Evolutionary conservation across 2,329 filamentous ascomycete genomes (phyloP), one percentile per base, ranked within the genome.

Genomic region (Nemania sp.): DNA sequence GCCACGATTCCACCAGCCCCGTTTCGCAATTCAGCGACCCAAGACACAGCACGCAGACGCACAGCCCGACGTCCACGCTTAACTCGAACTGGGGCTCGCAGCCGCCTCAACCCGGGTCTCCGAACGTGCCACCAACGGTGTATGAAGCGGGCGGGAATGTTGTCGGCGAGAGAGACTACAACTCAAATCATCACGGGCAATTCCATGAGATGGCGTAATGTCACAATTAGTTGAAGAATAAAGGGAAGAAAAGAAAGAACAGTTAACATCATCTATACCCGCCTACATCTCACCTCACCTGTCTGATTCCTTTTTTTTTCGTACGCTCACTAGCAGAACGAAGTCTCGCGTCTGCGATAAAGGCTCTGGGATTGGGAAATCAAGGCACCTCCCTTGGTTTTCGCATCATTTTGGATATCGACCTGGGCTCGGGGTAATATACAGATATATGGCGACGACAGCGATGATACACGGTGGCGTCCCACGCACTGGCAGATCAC

Each of bases 151-250:
- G 75, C 21, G 72, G 72, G 1, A 72, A 73, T 17, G 68, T 64
- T 4, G 69, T 74, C 12, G 75, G 77, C 10, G 68, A 64, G 12
- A 50, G 63, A 3, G 69, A 69, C 37, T 69, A 68, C 11, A 71
- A 74, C 50, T 54, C 67, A 21, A 69, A 76, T 47, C 75, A 77
- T 54, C 73, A 65, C 9, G 76, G 77, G 1, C 68, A 79, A 56
- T 75, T 79, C 58, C 76, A 79, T 45, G 78, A 80, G 71, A 61
- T 80, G 66, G 71, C 67, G 12, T 78, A 29, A 55, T 37, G 11
- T 29, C 2, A 47, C 4, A 9, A 32, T 18, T 11, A 39, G 35
- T 39, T 12, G 5, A 18, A 45, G 21, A 10, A 21, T 2, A 34
- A 40, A 17, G 11, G 34, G 55, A 49, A 47, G 3, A 50, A 2